phyloP scores from a whole-genome alignment of 2,329 filamentous ascomycete genomes.

The Neopestalotiopsis rosae region DNA sequence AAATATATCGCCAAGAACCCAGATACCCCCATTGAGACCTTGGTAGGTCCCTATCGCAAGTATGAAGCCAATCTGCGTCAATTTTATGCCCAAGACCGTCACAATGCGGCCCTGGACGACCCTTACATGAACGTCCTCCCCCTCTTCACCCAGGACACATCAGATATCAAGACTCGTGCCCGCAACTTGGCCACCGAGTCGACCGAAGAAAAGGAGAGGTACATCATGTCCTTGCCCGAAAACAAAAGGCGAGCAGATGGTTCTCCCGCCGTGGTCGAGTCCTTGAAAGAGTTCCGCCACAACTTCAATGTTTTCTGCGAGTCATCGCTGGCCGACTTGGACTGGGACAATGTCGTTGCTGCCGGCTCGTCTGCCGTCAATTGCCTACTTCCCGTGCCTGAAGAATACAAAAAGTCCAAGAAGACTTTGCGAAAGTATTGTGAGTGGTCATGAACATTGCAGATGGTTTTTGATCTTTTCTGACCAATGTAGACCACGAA shows the following conservation, averaged over 20 bases:
- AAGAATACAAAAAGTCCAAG: conserved; percentile 66
- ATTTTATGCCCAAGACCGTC: conserved; percentile 71
- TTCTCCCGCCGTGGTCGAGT: conserved; percentile 70
- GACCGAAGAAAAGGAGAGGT: conserved; percentile 64
- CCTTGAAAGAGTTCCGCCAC: conserved; percentile 72
- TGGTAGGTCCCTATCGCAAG: conserved; percentile 69
- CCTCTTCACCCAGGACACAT: conserved; percentile 64
- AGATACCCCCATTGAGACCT: conserved; percentile 57
- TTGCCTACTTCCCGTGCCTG: conserved; percentile 73
- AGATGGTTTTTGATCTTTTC: not conserved
- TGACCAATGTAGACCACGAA: conserved; percentile 62
- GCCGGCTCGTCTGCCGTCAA: conserved; percentile 84
- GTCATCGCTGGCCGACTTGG: conserved; percentile 73
- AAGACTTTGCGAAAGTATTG: conserved; percentile 71
- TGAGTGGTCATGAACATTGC: not conserved
- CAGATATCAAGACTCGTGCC: conserved; percentile 65
- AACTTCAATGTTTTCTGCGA: conserved; percentile 87
- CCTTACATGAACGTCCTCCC: conserved; percentile 68
- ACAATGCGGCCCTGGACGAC: conserved; percentile 61
- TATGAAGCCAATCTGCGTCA: conserved; percentile 72
- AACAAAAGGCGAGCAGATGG: conserved; percentile 66
- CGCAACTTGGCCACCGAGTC: conserved; percentile 64
- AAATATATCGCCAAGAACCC: conserved; percentile 61
- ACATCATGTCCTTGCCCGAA: conserved; percentile 71
- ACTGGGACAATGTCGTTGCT: conserved; percentile 83